Conservation (phyloP, 228 moss, liverwort and hornwort genomes). For the Sphagnum magellanicum region DNA sequence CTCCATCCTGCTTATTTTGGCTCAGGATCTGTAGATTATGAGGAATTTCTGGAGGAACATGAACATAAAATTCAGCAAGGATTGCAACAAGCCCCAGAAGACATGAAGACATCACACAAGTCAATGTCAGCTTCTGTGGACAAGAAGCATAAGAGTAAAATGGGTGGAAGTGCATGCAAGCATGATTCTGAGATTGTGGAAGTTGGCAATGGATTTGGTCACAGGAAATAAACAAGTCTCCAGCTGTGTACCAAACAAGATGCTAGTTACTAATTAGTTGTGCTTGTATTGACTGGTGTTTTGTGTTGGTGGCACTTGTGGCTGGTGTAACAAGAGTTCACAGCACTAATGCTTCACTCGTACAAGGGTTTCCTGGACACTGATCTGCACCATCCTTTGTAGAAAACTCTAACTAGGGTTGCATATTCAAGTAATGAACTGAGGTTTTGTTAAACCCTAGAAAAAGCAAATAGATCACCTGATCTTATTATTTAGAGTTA, state of each 20-base stretch:
- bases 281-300: too few relatives aligned
- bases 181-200: slow-evolving; percentile 38
- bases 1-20: slow-evolving; percentile 66
- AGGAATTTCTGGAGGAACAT: slow-evolving; percentile 60
- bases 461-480: slow-evolving; percentile 8
- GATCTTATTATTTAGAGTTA: background rate
- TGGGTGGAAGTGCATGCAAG: slow-evolving; percentile 31
- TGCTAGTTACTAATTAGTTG: background rate
- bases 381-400: slow-evolving; percentile 18
- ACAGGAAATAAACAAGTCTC: slow-evolving; percentile 16
- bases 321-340: slow-evolving; percentile 13
- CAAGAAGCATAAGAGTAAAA: slow-evolving; percentile 38
- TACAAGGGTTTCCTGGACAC: slow-evolving; percentile 29
- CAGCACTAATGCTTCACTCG: slow-evolving; percentile 32
- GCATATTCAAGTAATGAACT: slow-evolving; percentile 16
- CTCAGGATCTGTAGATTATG: slow-evolving; percentile 52
- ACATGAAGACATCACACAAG: slow-evolving; percentile 20
- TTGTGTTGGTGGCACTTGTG: background rate
- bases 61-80: slow-evolving; percentile 47
- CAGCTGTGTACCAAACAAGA: background rate
- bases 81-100: slow-evolving; percentile 21
- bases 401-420: slow-evolving; percentile 9
- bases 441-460: slow-evolving; percentile 36
- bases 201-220: slow-evolving; percentile 54
- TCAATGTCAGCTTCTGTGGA: slow-evolving; percentile 19